Conservation (phyloP, 495 filamentous ascomycete genomes). For the Elaphomyces granulatus region DNA sequence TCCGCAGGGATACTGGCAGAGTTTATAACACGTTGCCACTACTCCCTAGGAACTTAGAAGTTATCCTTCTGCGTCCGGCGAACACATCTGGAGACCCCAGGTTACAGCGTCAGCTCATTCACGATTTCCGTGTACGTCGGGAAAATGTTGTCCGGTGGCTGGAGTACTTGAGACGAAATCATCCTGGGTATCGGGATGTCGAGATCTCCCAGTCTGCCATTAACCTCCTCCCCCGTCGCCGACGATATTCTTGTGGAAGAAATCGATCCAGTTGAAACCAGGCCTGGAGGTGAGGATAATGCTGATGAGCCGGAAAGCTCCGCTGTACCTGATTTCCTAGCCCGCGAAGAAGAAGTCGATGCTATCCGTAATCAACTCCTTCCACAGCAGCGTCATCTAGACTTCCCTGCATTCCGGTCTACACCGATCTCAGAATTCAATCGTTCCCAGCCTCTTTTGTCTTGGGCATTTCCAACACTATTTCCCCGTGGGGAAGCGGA, state of each 20-base stretch:
- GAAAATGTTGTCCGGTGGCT: neutral
- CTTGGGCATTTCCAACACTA: neutral
- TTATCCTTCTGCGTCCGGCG: neutral
- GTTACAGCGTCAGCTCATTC: neutral
- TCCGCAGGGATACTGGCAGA: neutral
- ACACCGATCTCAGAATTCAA: neutral
- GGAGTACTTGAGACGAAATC: neutral
- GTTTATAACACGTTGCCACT: neutral
- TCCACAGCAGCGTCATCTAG: neutral
- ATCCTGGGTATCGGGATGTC: no score
- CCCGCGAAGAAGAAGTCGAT: neutral
- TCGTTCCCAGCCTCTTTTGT: neutral
- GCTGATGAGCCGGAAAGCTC: neutral
- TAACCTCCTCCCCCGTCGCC: no score
- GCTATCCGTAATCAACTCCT: neutral
- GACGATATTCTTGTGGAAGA: neutral
- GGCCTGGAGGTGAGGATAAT: neutral
- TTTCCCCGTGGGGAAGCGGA: neutral
- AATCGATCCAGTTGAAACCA: neutral
- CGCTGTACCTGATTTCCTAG: neutral
- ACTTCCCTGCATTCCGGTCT: neutral
- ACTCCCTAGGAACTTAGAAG: neutral
- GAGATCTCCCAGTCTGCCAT: no score
- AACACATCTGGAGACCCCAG: no score
- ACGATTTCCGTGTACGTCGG: neutral